phyloP scores from a whole-genome alignment of 176 grass and related monocot genomes.

The Zea luxurians region DNA sequence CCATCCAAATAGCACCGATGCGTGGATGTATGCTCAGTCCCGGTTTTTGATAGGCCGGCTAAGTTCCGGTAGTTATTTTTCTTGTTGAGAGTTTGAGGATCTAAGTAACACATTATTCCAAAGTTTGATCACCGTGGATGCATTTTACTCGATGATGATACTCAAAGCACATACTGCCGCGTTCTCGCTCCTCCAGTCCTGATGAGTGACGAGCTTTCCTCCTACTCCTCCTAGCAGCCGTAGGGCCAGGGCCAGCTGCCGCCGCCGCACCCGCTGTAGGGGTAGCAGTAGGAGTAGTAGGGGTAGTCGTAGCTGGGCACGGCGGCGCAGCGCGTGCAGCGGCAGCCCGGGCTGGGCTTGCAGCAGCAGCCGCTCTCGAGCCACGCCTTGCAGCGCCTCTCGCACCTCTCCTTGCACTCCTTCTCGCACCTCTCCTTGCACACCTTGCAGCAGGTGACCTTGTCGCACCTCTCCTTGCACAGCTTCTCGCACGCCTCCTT shows the following conservation, averaged over 20 bases:
- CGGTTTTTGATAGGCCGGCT: no score
- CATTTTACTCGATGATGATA: background rate
- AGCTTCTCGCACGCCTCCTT: slow-evolving; percentile 47
- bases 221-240: slow-evolving; percentile 16
- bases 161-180: background rate
- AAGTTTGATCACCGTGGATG: no score
- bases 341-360: background rate
- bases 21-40: no score
- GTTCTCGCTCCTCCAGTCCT: slow-evolving; percentile 1
- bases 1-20: no score
- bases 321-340: background rate
- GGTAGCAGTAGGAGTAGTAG: background rate
- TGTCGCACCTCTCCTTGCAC: slow-evolving; percentile 46
- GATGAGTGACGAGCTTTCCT: background rate
- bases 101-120: no score
- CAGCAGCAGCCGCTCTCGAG: slow-evolving; percentile 10
- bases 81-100: no score
- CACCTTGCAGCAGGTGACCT: slow-evolving; percentile 29
- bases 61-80: no score
- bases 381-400: slow-evolving; percentile 39
- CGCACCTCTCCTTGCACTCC: slow-evolving; percentile 35
- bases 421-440: slow-evolving; percentile 47
- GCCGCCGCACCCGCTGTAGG: background rate
- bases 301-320: background rate
- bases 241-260: background rate